phyloP scores from a whole-genome alignment of 2,329 filamentous ascomycete species.

The Cordyceps fumosorosea region DNA sequence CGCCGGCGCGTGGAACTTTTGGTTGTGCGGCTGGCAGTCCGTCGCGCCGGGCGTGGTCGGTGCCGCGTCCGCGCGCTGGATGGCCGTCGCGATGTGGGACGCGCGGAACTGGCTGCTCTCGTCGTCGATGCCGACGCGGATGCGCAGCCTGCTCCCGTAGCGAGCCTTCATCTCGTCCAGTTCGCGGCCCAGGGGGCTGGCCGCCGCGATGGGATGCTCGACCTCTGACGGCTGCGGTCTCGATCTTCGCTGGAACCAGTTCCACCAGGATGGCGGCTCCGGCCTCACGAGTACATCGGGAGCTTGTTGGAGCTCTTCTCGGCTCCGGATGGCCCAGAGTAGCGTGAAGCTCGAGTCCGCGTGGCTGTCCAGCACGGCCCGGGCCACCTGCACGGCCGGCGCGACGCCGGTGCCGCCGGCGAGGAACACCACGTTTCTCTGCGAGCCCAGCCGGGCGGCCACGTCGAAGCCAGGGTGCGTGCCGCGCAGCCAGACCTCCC shows the following conservation, averaged over 20 bases:
- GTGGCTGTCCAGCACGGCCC: constrained; percentile 46
- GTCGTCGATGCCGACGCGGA: constrained; percentile 78
- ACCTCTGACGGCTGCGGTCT: constrained; percentile 17
- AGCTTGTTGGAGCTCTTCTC: constrained; percentile 41
- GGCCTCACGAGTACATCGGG: constrained; percentile 2
- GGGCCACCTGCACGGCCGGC: constrained; percentile 75
- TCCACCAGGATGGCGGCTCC: constrained; percentile 20
- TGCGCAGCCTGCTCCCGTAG: constrained; percentile 49
- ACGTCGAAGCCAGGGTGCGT: constrained; percentile 64
- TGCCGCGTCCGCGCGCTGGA: constrained; percentile 15
- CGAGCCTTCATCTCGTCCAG: constrained; percentile 54
- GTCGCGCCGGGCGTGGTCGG: neutral
- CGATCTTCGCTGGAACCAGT: constrained; percentile 16
- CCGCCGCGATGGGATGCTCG: constrained; percentile 17
- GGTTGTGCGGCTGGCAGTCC: constrained; percentile 10
- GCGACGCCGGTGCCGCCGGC: constrained; percentile 92
- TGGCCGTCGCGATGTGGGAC: constrained; percentile 36
- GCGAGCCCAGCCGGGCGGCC: constrained; percentile 23
- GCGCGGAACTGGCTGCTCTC: constrained; percentile 62
- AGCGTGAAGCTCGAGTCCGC: constrained; percentile 50
- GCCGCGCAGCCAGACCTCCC: constrained; percentile 68
- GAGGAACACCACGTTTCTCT: constrained; percentile 63
- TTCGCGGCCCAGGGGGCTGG: constrained; percentile 52
- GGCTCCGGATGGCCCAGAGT: constrained; percentile 70
- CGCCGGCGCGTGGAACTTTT: constrained; percentile 2